Evolutionary conservation across 257 asterid genomes (phyloP), one percentile per base, ranked within the genome.

Genomic region (Avicennia marina): DNA sequence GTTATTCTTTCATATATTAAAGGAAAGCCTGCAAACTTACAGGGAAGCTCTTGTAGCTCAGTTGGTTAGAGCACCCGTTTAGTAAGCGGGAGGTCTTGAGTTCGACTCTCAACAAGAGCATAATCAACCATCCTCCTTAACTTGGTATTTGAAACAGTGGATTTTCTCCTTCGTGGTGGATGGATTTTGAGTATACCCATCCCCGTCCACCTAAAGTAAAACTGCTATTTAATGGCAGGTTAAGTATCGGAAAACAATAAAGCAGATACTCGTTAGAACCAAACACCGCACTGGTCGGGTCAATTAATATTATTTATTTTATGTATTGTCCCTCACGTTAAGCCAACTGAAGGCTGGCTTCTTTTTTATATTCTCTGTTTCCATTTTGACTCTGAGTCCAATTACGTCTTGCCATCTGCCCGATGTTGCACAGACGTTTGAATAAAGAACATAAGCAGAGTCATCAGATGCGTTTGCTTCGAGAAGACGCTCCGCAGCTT

Each of bases 81-180:
- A 86, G 93, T 86, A 81, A 89, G 94, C 87, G 87, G 94, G 91
- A 89, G 89, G 95, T 89, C 95, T 74, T 83, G 86, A 81, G 94
- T 83, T 83, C 84, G 65, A 86, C 94, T 86, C 94, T 86, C 89
- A 82, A 76, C 65, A 54, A 73, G 75, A 68, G 74, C 71, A 63
- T n/a, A n/a, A n/a, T n/a, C n/a, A n/a, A n/a, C n/a, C n/a, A n/a
- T n/a, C n/a, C n/a, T n/a, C n/a, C n/a, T n/a, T n/a, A n/a, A n/a
- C n/a, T n/a, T n/a, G n/a, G n/a, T n/a, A n/a, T n/a, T n/a, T n/a
- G n/a, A n/a, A n/a, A n/a, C n/a, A n/a, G n/a, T n/a, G n/a, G n/a
- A n/a, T n/a, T n/a, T n/a, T n/a, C n/a, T n/a, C n/a, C n/a, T n/a
- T n/a, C n/a, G n/a, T n/a, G n/a, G n/a, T n/a, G n/a, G n/a, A n/a